These are phyloP conservation scores for Rhodotorula sp. DNA, from an alignment of 1,284 basidiomycete genomes.

Conservation along the genomic window DNA sequence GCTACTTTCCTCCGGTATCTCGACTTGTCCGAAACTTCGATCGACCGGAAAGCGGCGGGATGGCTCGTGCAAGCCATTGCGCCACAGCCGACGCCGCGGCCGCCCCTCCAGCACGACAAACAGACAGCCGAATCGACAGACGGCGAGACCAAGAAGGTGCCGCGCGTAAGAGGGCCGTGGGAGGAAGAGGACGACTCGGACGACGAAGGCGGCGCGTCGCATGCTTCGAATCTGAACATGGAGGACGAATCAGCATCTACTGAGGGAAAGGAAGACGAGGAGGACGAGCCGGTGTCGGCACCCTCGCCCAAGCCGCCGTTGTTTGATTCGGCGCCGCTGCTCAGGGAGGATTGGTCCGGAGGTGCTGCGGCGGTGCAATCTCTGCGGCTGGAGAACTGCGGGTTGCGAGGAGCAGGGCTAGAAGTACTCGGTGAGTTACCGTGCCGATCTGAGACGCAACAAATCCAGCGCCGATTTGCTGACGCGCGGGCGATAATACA, in stretches of 20 bases:
- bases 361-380: constrained; percentile 48
- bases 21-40: constrained; percentile 79
- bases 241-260: background rate
- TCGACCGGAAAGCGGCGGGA: constrained; percentile 82
- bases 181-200: constrained; percentile 16
- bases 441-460: background rate
- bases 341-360: constrained; percentile 14
- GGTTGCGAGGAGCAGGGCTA: constrained; percentile 65
- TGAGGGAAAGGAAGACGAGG: background rate
- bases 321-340: constrained; percentile 38
- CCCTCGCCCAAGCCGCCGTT: constrained; percentile 42
- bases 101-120: constrained; percentile 1
- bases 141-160: background rate
- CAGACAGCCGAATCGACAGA: background rate
- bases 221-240: background rate
- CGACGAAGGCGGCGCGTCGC: background rate
- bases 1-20: constrained; percentile 74
- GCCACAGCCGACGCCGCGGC: constrained; percentile 26
- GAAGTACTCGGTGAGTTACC: constrained; percentile 67
- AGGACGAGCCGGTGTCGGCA: background rate
- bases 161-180: constrained; percentile 4
- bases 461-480: background rate
- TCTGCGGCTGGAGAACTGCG: constrained; percentile 80
- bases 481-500: constrained; percentile 45
- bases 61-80: constrained; percentile 66